Base-by-base conservation (phyloP, 345 rosid species). In the Euphorbia lathyris region DNA sequence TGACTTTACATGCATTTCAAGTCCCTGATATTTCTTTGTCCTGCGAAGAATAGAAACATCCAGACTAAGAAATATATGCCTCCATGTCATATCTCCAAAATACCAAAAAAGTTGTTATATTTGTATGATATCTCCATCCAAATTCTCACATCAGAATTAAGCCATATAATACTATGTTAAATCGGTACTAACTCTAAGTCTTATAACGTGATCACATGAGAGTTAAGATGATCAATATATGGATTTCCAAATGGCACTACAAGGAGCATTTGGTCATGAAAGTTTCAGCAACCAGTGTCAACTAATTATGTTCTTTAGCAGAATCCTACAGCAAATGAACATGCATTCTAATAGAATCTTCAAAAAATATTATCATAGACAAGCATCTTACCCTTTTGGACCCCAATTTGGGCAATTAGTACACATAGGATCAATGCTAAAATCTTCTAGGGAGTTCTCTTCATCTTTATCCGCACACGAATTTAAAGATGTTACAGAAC, bases 401-500 rank as follows among this genome's bases (percentile, higher is more conserved):
- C 81, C 87, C 78, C 88, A 76, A 75, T 85, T 73, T 27, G 98
- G 91, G 81, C 92, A 86, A 74, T 87, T 88, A 16, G 90, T 86
- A 76, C 96, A 90, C 88, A 90, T 66, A 51, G 96, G 94, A 83
- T 92, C 97, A n/a, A 81, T 81, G 81, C 76, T 79, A 74, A 85
- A 90, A 79, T 85, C 92, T 70, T 85, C 81, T 72, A 68, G 43
- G 6, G 76, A 72, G 67, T 77, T 79, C 75, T 79, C 75, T 65
- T 57, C 83, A 32, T 62, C 67, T 64, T 76, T 74, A 2, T 80
- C 43, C 25, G 45, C 43, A 63, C 25, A 16, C 65, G 23, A 66
- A 61, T 76, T 59, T 40, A 32, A 62, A 30, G 71, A 58, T 57
- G 69, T 55, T 56, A 57, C 70, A 72, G 63, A 70, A 78, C 74